Conservation (phyloP, 805 yeast genomes). For the Debaryomyces prosopidis region DNA sequence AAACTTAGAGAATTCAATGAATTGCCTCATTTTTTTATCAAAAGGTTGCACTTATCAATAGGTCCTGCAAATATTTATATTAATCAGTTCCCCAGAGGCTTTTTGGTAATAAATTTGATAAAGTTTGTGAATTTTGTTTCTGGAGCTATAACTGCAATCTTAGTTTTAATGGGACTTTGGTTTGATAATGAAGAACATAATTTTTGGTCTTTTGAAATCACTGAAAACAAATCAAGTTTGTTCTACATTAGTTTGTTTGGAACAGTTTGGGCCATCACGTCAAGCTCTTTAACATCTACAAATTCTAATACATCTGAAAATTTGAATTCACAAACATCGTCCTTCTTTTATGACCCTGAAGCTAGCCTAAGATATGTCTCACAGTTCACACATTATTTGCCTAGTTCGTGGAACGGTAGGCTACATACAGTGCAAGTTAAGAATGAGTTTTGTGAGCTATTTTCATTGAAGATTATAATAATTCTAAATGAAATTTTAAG, state of each 20-base stretch:
- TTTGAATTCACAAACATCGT: slow-evolving; percentile 21
- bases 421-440: slow-evolving; percentile 85
- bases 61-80: slow-evolving; percentile 82
- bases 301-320: slow-evolving; percentile 19
- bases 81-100: slow-evolving; percentile 88
- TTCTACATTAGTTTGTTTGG: slow-evolving; percentile 90
- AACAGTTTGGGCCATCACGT: slow-evolving; percentile 80
- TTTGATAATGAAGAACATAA: slow-evolving; percentile 80
- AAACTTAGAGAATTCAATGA: slow-evolving; percentile 92
- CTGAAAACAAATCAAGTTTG: slow-evolving; percentile 75
- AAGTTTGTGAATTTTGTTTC: slow-evolving; percentile 57
- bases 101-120: slow-evolving; percentile 36
- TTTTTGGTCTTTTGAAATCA: slow-evolving; percentile 84
- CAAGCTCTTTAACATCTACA: slow-evolving; percentile 51
- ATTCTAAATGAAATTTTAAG: slow-evolving; percentile 79
- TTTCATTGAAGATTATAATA: slow-evolving; percentile 69
- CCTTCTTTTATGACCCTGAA: slow-evolving; percentile 87
- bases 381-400: slow-evolving; percentile 87
- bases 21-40: slow-evolving; percentile 81
- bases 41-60: slow-evolving; percentile 73
- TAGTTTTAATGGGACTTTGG: slow-evolving; percentile 61
- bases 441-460: slow-evolving; percentile 75
- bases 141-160: slow-evolving; percentile 87
- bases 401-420: slow-evolving; percentile 81
- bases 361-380: slow-evolving; percentile 77